A percentile compares a stretch with the other conserved stretches of the same genome.
These are phyloP conservation scores for Suillus weaverae DNA, from an alignment of 768 basidiomycete genomes.

Conservation along the genomic window DNA sequence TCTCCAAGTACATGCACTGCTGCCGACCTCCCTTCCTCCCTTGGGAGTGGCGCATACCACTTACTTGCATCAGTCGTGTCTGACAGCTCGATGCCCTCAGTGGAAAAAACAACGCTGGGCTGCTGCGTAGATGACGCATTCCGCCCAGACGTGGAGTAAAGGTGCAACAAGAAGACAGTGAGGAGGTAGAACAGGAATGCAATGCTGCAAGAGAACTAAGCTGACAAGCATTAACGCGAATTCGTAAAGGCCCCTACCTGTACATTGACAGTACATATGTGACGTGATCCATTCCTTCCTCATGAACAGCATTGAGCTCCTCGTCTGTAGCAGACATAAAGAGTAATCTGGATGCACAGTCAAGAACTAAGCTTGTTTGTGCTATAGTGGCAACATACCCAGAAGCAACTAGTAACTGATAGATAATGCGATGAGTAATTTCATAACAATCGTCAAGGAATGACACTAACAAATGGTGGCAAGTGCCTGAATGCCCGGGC, in stretches of 20 bases:
- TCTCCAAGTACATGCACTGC: constrained; percentile 51
- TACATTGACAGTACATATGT: constrained; percentile 86
- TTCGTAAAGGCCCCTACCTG: constrained; percentile 46
- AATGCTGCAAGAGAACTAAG: constrained; percentile 40
- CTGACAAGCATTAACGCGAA: constrained; percentile 1
- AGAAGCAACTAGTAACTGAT: constrained; percentile 67
- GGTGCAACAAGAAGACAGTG: constrained; percentile 66
- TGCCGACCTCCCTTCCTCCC: constrained; percentile 26
- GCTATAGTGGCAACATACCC: constrained; percentile 46
- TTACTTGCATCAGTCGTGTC: constrained; percentile 40
- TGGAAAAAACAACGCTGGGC: constrained; percentile 21
- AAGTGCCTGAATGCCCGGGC: constrained; percentile 76
- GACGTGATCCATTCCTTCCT: constrained; percentile 83
- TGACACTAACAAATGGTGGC: constrained; percentile 77
- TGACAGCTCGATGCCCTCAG: constrained; percentile 44
- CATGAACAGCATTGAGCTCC: constrained; percentile 70
- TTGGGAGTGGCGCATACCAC: constrained; percentile 68
- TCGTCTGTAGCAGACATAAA: constrained; percentile 97
- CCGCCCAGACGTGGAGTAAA: constrained; percentile 64
- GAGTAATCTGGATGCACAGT: constrained; percentile 49
- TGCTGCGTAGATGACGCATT: constrained; percentile 40
- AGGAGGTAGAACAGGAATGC: constrained; percentile 80
- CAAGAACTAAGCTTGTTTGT: not conserved
- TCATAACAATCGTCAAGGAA: not conserved
- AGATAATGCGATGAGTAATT: constrained; percentile 7